phyloP scores from a whole-genome alignment of 2,329 filamentous ascomycete species.

The Claviceps capensis region DNA sequence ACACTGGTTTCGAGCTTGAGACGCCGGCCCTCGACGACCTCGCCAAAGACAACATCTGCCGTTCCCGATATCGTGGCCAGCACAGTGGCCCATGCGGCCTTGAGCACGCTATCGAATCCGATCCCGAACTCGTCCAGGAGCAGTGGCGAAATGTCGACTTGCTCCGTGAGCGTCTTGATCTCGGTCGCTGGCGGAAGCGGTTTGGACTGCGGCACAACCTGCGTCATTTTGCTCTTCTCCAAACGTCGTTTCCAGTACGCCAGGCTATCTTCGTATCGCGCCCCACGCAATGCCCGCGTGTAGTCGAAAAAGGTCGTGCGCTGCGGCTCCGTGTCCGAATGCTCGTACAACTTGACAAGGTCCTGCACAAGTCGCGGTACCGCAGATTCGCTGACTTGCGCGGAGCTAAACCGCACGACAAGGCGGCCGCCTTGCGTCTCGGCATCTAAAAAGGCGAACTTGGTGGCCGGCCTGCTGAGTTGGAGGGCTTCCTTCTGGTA shows the following conservation, averaged over 20 bases:
- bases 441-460: conserved; percentile 36
- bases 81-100: conserved; percentile 43
- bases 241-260: conserved; percentile 33
- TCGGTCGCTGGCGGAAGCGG: conserved; percentile 25
- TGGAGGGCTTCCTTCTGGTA: conserved; percentile 26
- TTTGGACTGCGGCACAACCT: conserved; percentile 27
- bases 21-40: conserved; percentile 35
- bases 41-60: conserved; percentile 42
- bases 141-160: conserved; percentile 24
- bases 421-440: conserved; percentile 33
- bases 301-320: conserved; percentile 35
- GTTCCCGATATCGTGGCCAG: conserved; percentile 35
- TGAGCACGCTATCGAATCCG: conserved; percentile 38
- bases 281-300: conserved; percentile 24
- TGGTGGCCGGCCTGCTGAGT: conserved; percentile 31
- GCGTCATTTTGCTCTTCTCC: conserved; percentile 32
- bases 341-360: conserved; percentile 31
- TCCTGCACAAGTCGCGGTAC: conserved; percentile 33
- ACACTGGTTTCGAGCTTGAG: conserved; percentile 29
- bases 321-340: conserved; percentile 18
- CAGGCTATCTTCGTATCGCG: conserved; percentile 23
- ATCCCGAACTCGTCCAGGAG: conserved; percentile 28
- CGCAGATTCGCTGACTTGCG: conserved; percentile 35
- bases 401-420: conserved; percentile 32
- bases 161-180: conserved; percentile 26